Conservation (phyloP, 2,329 filamentous ascomycete genomes). For the Fusarium dlaminii region DNA sequence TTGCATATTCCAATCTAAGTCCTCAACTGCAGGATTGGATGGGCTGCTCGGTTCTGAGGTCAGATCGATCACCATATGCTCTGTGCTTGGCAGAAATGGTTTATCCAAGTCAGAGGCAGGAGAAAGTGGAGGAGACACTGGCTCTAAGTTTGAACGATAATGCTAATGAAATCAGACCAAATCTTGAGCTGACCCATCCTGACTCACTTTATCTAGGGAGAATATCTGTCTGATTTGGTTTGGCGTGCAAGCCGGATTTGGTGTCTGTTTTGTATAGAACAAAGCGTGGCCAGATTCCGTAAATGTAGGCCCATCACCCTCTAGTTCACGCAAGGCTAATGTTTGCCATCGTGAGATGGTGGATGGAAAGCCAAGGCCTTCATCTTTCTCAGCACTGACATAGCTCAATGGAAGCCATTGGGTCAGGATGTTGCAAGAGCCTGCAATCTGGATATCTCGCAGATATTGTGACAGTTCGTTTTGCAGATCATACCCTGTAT, state of each 20-base stretch:
- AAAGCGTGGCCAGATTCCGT: background rate
- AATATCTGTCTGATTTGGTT: slow-evolving; percentile 6
- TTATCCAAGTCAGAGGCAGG: slow-evolving; percentile 32
- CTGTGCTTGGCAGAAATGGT: slow-evolving; percentile 33
- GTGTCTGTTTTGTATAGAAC: background rate
- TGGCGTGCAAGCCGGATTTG: background rate
- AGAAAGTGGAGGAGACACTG: slow-evolving; percentile 44
- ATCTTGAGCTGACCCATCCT: background rate
- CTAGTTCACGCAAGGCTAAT: slow-evolving; percentile 42
- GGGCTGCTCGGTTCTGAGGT: slow-evolving; percentile 47
- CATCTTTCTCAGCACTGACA: slow-evolving; percentile 37
- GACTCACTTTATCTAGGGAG: slow-evolving; percentile 7
- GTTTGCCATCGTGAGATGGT: slow-evolving; percentile 31
- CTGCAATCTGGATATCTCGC: slow-evolving; percentile 24
- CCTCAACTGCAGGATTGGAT: background rate
- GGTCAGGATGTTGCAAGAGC: slow-evolving; percentile 28
- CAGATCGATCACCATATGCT: slow-evolving; percentile 39
- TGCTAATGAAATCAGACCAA: slow-evolving; percentile 3
- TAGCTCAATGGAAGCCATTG: slow-evolving; percentile 47
- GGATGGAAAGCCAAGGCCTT: slow-evolving; percentile 42
- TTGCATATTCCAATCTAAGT: slow-evolving; percentile 10
- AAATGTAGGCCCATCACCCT: slow-evolving; percentile 31
- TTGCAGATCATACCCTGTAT: slow-evolving; percentile 34
- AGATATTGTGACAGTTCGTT: slow-evolving; percentile 39
- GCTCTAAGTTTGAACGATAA: slow-evolving; percentile 4